A percentile compares a stretch with the other conserved stretches of the same genome.
These are phyloP conservation scores for Boletus insuetus DNA, from an alignment of 768 basidiomycete species.

Conservation along the genomic window DNA sequence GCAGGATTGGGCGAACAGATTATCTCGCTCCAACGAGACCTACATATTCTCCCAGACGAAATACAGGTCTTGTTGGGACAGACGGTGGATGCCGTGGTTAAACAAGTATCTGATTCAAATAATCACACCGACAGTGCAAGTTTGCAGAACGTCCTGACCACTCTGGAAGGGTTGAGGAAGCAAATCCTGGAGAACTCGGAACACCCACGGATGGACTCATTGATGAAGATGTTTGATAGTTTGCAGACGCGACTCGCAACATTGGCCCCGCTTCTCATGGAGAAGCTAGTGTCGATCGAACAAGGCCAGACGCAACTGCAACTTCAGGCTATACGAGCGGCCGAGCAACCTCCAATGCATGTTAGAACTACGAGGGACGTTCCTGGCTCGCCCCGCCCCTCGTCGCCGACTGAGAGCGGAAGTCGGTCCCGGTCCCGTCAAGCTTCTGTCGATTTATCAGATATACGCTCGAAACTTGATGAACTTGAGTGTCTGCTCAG, in stretches of 20 bases:
- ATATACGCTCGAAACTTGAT: slow-evolving; percentile 39
- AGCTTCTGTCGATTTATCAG: slow-evolving; percentile 20
- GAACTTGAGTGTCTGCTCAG: slow-evolving; percentile 30
- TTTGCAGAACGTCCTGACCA: slow-evolving; percentile 7
- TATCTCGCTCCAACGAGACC: slow-evolving; percentile 31
- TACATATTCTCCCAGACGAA: slow-evolving; percentile 29
- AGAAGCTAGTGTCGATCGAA: slow-evolving; percentile 32
- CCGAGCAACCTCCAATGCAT: background rate
- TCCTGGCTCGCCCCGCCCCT: background rate
- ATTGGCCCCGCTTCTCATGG: slow-evolving; percentile 36
- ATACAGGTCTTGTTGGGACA: slow-evolving; percentile 17
- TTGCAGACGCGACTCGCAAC: slow-evolving; percentile 39
- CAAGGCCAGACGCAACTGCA: slow-evolving; percentile 20
- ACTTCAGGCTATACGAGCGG: slow-evolving; percentile 14
- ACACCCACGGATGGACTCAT: slow-evolving; percentile 13
- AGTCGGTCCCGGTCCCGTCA: background rate
- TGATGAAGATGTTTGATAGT: slow-evolving; percentile 37
- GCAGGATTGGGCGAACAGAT: slow-evolving; percentile 33
- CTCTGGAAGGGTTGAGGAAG: slow-evolving; percentile 19
- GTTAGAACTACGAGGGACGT: slow-evolving; percentile 11
- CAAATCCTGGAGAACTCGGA: slow-evolving; percentile 9
- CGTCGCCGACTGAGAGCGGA: background rate
- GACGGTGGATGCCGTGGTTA: background rate
- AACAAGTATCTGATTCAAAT: background rate
- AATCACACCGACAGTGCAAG: background rate